Evolutionary conservation across 345 rosid species (phyloP).

Genomic region (Aegle marmelos): DNA sequence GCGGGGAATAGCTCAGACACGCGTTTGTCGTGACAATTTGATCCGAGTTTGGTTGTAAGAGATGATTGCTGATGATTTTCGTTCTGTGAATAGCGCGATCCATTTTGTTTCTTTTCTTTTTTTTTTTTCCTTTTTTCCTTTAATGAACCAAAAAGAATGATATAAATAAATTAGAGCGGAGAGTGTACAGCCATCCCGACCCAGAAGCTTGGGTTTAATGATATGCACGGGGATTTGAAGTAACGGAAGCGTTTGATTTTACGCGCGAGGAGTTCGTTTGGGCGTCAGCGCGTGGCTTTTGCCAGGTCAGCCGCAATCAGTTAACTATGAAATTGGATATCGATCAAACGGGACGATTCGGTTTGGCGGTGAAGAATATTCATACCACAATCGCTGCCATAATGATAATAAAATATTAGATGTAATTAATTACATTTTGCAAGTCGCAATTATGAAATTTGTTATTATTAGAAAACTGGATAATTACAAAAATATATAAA

Average conservation of each 20-base stretch:
- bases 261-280: not conserved
- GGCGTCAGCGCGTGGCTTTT: not conserved
- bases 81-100: slow-evolving; percentile 56
- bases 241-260: not conserved
- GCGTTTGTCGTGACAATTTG: slow-evolving; percentile 33
- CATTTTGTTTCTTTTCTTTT: slow-evolving; percentile 8
- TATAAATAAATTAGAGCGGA: too few species aligned
- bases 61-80: slow-evolving; percentile 53
- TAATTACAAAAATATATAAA: too few species aligned
- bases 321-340: not conserved
- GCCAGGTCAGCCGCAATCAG: not conserved
- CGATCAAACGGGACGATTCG: too few species aligned
- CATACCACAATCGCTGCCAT: rapidly evolving
- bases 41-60: slow-evolving; percentile 29
- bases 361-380: too few species aligned
- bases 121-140: not conserved
- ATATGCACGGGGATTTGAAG: not conserved
- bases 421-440: too few species aligned
- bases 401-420: too few species aligned
- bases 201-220: not conserved
- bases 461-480: too few species aligned
- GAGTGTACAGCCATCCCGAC: not conserved
- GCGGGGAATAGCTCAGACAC: slow-evolving; percentile 63
- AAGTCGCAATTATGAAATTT: too few species aligned
- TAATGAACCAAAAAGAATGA: too few species aligned